Conservation (phyloP, 768 basidiomycete species). For the Calocybe gangraenosa region DNA sequence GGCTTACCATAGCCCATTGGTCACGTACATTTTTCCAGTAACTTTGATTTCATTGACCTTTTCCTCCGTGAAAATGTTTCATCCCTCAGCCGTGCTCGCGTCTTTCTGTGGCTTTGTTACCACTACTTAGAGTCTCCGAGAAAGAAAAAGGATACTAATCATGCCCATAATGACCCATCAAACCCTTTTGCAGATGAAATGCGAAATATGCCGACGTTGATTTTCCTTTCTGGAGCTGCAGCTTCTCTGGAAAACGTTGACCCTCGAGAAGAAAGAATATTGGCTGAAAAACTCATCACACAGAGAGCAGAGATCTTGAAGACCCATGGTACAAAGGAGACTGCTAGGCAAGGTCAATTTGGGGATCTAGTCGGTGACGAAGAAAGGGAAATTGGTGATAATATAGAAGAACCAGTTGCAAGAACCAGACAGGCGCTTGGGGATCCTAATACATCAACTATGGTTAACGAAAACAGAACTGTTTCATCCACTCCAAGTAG, state of each 20-base stretch:
- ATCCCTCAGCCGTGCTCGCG: constrained; percentile 68
- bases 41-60: constrained; percentile 73
- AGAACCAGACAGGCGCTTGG: constrained; percentile 16
- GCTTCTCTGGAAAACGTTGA: constrained; percentile 42
- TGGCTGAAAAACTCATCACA: constrained; percentile 33
- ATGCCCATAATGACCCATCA: constrained; percentile 29
- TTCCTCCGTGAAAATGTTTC: constrained; percentile 74
- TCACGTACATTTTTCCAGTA: constrained; percentile 65
- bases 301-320: constrained; percentile 37
- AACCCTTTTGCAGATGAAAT: constrained; percentile 62
- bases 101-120: constrained; percentile 85
- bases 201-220: constrained; percentile 33
- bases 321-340: constrained; percentile 26
- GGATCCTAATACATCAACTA: constrained; percentile 16
- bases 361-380: constrained; percentile 19
- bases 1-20: constrained; percentile 52
- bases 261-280: constrained; percentile 34
- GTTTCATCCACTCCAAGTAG: constrained; percentile 18
- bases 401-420: constrained; percentile 23
- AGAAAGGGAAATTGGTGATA: constrained; percentile 15
- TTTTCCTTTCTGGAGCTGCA: constrained; percentile 36
- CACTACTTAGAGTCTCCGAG: constrained; percentile 60
- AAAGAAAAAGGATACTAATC: constrained; percentile 30
- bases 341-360: constrained; percentile 12
- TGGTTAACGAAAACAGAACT: constrained; percentile 25